Evolutionary conservation across 139 green algal species (phyloP), one percentile per base, ranked within the genome.

Genomic region (Pleodorina starrii): DNA sequence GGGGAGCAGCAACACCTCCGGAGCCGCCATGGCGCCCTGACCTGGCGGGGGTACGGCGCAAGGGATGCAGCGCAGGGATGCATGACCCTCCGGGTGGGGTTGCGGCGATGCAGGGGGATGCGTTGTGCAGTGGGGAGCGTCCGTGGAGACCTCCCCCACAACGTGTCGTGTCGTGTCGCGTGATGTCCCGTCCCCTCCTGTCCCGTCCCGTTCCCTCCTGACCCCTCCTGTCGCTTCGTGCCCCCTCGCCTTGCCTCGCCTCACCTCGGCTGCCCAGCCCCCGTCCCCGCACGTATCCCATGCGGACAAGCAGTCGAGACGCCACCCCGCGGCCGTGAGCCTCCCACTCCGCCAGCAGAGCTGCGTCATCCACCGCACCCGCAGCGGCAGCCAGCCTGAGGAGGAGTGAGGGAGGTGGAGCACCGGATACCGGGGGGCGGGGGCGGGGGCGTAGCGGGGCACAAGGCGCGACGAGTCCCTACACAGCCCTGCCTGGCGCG

Each of bases 331-430:
- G 81, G 32, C 80, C 91, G 83, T 92, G 82, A 0, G 23, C 14
- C 73, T 95, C 91, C 91, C 91, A 95, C 23, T 86, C 73, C 0
- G 93, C 93, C 85, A 95, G 92, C 43, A 88, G 85, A 6, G 74
- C 87, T 12, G 90, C 91, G 51, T 93, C 88, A 36, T 74, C 91
- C 57, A 94, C 88, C 0, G 85, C 68, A 40, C 91, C 91, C 23
- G 84, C 87, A 32, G 63, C 82, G 25, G 87, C 90, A 23, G 90
- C 90, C 27, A 83, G 42, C 75, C 71, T 82, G 71, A 44, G 32
- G 7, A 11, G 11, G 25, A 46, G 48, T 42, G 27, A 83, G 9
- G 25, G 25, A 0, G 32, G 27, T 66, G 75, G n/a, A n/a, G n/a
- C n/a, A n/a, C n/a, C n/a, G n/a, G n/a, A n/a, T n/a, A n/a, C n/a